Evolutionary conservation across 2,329 filamentous ascomycete genomes (phyloP).

Genomic region (Sphaerostilbella broomeana): DNA sequence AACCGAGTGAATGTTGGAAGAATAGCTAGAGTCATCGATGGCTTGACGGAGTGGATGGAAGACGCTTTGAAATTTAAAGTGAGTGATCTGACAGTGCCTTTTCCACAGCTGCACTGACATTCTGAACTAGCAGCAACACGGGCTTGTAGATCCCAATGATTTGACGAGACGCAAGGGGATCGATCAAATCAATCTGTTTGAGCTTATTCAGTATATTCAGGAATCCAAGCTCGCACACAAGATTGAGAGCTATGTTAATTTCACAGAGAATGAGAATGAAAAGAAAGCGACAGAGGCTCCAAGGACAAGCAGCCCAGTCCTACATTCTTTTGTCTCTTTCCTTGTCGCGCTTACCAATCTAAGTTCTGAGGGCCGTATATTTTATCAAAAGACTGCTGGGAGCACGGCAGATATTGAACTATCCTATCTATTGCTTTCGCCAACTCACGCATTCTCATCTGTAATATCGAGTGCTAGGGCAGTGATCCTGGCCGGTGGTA

Average conservation of each 20-base stretch:
- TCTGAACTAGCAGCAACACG: constrained; percentile 44
- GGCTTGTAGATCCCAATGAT: constrained; percentile 61
- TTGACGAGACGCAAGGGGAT: constrained; percentile 78
- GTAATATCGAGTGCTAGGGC: constrained; percentile 79
- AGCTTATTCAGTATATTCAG: constrained; percentile 79
- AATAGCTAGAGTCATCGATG: constrained; percentile 75
- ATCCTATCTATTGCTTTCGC: constrained; percentile 84
- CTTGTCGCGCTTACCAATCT: constrained; percentile 81
- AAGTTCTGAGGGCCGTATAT: constrained; percentile 62
- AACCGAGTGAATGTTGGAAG: constrained; percentile 90
- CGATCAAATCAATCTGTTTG: constrained; percentile 92
- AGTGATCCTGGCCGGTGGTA: constrained; percentile 87
- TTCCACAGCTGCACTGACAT: constrained; percentile 2
- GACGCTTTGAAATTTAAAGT: constrained; percentile 44
- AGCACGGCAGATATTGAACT: constrained; percentile 49
- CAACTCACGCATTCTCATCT: constrained; percentile 83
- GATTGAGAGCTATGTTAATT: constrained; percentile 77
- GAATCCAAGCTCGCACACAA: constrained; percentile 92
- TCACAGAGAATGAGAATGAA: constrained; percentile 46
- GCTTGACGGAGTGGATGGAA: constrained; percentile 64
- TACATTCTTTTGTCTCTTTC: constrained; percentile 54
- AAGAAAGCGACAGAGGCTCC: constrained; percentile 16
- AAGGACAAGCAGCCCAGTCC: constrained; percentile 38
- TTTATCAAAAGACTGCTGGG: constrained; percentile 46
- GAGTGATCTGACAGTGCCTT: constrained; percentile 13